phyloP scores from a whole-genome alignment of 2,329 filamentous ascomycete genomes.

The Davidsoniella australis region DNA sequence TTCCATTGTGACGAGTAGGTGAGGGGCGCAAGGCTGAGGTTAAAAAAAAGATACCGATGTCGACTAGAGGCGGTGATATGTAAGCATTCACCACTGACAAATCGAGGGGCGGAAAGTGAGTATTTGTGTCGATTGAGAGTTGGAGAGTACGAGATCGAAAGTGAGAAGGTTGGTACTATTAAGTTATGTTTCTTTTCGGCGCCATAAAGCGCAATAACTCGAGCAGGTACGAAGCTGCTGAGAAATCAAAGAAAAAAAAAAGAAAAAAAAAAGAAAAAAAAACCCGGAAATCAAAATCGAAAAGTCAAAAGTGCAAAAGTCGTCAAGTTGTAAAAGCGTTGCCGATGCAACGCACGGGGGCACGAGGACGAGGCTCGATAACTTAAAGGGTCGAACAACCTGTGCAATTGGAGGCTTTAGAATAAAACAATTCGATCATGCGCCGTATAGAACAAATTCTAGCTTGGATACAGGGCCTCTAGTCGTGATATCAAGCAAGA shows the following conservation, averaged over 20 bases:
- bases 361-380: too few species aligned
- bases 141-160: background rate
- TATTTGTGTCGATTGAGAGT: background rate
- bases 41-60: background rate
- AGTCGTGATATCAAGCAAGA: background rate
- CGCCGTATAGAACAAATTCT: too few species aligned
- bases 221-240: background rate
- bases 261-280: too few species aligned
- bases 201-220: background rate
- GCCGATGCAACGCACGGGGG: too few species aligned
- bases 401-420: too few species aligned
- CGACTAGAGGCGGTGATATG: background rate
- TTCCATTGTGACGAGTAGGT: constrained; percentile 26
- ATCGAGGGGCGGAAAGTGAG: background rate
- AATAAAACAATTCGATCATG: too few species aligned
- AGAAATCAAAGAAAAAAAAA: too few species aligned
- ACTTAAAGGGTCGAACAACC: too few species aligned
- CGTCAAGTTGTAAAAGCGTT: too few species aligned
- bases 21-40: background rate
- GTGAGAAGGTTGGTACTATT: background rate
- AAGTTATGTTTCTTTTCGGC: background rate
- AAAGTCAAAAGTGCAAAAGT: background rate
- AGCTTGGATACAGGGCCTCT: too few species aligned
- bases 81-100: background rate
- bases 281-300: background rate